These are phyloP conservation scores for Heritiera fomes DNA, from an alignment of 345 rosid species.

Conservation along the genomic window DNA sequence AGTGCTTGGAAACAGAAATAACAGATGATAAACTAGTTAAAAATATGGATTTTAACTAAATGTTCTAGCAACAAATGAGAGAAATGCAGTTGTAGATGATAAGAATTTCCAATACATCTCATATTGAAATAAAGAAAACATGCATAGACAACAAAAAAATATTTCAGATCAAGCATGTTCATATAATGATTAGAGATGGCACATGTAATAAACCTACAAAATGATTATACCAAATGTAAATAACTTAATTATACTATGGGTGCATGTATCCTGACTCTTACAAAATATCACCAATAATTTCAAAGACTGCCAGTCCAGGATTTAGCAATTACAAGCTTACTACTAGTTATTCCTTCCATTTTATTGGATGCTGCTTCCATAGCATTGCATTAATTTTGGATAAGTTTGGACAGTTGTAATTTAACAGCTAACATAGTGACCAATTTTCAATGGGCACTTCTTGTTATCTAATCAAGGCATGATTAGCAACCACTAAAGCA, in stretches of 20 bases:
- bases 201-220: neutral
- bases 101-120: neutral
- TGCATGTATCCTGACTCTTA: too few species aligned
- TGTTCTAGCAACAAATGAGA: neutral
- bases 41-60: neutral
- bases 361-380: neutral
- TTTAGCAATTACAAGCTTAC: neutral
- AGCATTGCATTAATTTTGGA: neutral
- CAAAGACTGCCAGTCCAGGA: neutral
- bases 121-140: neutral
- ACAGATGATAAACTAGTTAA: neutral
- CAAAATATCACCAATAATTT: neutral
- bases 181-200: neutral
- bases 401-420: neutral
- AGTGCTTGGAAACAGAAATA: neutral
- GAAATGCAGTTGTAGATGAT: neutral
- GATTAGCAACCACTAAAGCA: constrained; percentile 7
- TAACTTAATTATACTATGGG: neutral
- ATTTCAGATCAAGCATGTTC: neutral
- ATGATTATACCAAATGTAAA: neutral
- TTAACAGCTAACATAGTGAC: neutral
- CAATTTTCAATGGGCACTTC: constrained; percentile 2
- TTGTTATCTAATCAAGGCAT: neutral
- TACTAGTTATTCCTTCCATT: neutral
- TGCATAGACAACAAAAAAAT: neutral